Evolutionary conservation across 2,329 filamentous ascomycete species (phyloP).

Genomic region (Pseudocercospora crystallina): DNA sequence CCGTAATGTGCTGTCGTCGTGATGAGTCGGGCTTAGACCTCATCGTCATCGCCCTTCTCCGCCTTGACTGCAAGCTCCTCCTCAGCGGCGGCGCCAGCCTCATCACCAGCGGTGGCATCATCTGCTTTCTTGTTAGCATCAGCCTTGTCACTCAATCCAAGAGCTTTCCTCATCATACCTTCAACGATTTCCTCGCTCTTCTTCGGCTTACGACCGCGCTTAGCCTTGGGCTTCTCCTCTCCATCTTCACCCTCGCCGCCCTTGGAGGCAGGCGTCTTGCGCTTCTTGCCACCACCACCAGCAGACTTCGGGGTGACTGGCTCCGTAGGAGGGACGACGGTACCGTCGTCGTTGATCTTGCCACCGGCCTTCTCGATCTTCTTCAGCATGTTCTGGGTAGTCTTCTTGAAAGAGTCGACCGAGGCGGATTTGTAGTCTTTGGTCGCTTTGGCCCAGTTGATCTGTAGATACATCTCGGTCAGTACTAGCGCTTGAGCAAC

Average conservation of each 20-base stretch:
- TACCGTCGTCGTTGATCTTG: slow-evolving; percentile 12
- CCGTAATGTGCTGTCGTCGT: too few species aligned
- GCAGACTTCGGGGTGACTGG: slow-evolving; percentile 4
- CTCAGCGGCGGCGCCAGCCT: too few species aligned
- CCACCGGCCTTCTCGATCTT: slow-evolving; percentile 31
- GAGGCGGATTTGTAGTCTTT: slow-evolving; percentile 27
- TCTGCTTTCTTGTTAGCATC: too few species aligned
- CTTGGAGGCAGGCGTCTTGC: slow-evolving; percentile 22
- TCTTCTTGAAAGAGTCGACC: slow-evolving; percentile 28
- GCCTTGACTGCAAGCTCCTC: too few species aligned
- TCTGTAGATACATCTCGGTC: slow-evolving; percentile 15
- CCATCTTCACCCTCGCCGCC: not conserved
- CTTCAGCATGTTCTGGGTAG: slow-evolving; percentile 24
- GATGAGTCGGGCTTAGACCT: too few species aligned
- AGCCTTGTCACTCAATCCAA: too few species aligned
- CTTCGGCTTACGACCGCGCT: slow-evolving; percentile 31
- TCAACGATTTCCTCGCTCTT: too few species aligned
- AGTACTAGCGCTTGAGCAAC: not conserved
- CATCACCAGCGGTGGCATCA: too few species aligned
- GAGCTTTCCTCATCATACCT: too few species aligned
- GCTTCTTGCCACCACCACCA: slow-evolving; percentile 26
- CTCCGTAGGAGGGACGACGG: not conserved
- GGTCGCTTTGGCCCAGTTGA: slow-evolving; percentile 32
- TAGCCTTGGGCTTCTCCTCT: slow-evolving; percentile 35
- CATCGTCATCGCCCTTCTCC: too few species aligned